Evolutionary conservation across 768 basidiomycete genomes (phyloP).

Genomic region (Tulasnella sp.): DNA sequence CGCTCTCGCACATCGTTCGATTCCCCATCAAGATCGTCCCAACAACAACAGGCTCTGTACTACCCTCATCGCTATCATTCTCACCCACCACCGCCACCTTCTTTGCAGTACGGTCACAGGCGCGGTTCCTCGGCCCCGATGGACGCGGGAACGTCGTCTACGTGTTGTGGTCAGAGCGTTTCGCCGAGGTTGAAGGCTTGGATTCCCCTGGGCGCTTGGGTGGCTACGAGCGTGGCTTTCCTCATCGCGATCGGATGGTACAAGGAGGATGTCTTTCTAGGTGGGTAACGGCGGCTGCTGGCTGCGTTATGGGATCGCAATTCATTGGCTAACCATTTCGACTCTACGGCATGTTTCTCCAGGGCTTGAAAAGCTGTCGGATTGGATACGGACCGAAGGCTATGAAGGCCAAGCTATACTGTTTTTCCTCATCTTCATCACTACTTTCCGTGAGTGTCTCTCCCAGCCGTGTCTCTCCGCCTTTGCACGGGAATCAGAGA

Average conservation of each 20-base stretch:
- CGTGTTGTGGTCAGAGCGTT: slow-evolving; percentile 6
- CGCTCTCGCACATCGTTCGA: background rate
- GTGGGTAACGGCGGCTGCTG: slow-evolving; percentile 39
- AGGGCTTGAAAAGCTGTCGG: slow-evolving; percentile 78
- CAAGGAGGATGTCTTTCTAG: slow-evolving; percentile 70
- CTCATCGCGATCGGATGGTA: slow-evolving; percentile 76
- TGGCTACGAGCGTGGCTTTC: slow-evolving; percentile 67
- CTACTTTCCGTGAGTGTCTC: slow-evolving; percentile 66
- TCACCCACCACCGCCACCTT: background rate
- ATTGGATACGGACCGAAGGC: slow-evolving; percentile 64
- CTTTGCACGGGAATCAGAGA: slow-evolving; percentile 23
- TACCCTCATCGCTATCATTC: slow-evolving; percentile 14
- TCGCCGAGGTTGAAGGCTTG: slow-evolving; percentile 52
- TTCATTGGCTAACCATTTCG: slow-evolving; percentile 9
- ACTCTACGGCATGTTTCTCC: background rate
- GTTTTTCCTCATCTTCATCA: slow-evolving; percentile 74
- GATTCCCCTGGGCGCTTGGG: slow-evolving; percentile 71
- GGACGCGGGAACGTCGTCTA: slow-evolving; percentile 1
- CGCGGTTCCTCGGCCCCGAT: background rate
- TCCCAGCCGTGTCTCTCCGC: background rate
- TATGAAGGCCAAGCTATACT: slow-evolving; percentile 70
- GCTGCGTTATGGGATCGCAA: slow-evolving; percentile 14
- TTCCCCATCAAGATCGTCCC: background rate
- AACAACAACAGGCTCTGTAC: background rate
- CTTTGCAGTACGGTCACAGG: background rate